Base-by-base conservation (phyloP, 108 stramenopile species). In the Cyclotella kingstonii region DNA sequence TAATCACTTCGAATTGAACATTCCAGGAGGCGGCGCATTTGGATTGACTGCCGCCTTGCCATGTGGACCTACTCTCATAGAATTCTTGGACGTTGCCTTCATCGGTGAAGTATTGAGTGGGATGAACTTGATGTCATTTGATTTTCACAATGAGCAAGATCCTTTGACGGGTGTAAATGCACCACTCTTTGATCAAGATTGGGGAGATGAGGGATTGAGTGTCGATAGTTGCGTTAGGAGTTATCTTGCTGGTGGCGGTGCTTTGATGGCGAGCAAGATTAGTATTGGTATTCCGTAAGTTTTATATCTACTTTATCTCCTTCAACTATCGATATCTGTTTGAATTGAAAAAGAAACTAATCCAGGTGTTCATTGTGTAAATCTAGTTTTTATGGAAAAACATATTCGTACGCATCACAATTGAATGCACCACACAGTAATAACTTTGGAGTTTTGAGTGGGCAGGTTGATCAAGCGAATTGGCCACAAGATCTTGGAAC, bases 171-270 rank as follows among this genome's bases (percentile, higher is more conserved):
- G 47, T 30, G 56, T 50, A 10, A 55, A 69, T 38, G 25, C 74
- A 6, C 74, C 74, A 18, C 27, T 76, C 8, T 63, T 48, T 42
- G 54, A 76, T 48, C 74, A 76, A 49, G 68, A 45, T 12, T 76
- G 63, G 62, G 73, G 65, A 19, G 44, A 68, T 21, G 26, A 41
- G 25, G 54, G 61, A 14, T 43, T 71, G 34, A 70, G 74, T 55
- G 74, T 76, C 8, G 68, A 76, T 52, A 62, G 69, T 9, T 76
- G 74, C 17, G 74, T 76, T 21, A 55, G 46, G 23, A 69, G 64
- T 40, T 76, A 66, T 22, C 28, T 29, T 45, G 38, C 69, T 21
- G 74, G 58, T 6, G 74, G 74, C 21, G 74, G 63, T 3, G 54
- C 40, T 8, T 19, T 34, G 30, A 28, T 28, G 9, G 43, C 63